A percentile compares a stretch with the other conserved stretches of the same genome.
These are phyloP conservation scores for Mesotaenium endlicherianum DNA, from an alignment of 139 green algal genomes.

Conservation along the genomic window DNA sequence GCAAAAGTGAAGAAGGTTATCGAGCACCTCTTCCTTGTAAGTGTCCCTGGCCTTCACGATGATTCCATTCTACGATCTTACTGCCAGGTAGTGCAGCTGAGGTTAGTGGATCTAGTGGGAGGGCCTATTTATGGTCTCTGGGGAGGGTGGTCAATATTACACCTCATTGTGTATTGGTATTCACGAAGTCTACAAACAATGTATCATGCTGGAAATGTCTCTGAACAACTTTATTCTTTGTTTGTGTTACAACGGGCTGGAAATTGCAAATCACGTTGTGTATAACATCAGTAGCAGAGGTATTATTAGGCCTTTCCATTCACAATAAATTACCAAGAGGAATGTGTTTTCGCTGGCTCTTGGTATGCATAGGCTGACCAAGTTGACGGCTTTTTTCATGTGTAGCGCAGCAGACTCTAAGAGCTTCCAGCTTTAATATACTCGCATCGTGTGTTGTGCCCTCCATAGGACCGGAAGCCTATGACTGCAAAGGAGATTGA, in stretches of 20 bases:
- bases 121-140: background rate
- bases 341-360: background rate
- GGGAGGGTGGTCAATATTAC: background rate
- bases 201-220: too few relatives aligned
- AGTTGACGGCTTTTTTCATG: background rate
- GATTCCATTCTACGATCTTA: background rate
- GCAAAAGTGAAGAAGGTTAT: conserved; percentile 27
- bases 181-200: too few relatives aligned
- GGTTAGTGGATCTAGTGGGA: background rate
- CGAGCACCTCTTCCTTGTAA: background rate
- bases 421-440: too few relatives aligned
- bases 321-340: background rate
- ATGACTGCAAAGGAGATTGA: conserved; percentile 29
- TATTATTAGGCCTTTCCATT: too few relatives aligned
- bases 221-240: too few relatives aligned
- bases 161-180: background rate
- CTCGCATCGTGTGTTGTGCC: too few relatives aligned
- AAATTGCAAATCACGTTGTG: too few relatives aligned
- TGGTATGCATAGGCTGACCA: background rate
- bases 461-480: background rate
- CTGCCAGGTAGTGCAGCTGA: too few relatives aligned
- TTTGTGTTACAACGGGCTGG: too few relatives aligned
- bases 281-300: too few relatives aligned
- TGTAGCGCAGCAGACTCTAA: background rate
- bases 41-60: background rate